phyloP scores from a whole-genome alignment of 2,329 filamentous ascomycete genomes.

The Lachnellula willkommii region DNA sequence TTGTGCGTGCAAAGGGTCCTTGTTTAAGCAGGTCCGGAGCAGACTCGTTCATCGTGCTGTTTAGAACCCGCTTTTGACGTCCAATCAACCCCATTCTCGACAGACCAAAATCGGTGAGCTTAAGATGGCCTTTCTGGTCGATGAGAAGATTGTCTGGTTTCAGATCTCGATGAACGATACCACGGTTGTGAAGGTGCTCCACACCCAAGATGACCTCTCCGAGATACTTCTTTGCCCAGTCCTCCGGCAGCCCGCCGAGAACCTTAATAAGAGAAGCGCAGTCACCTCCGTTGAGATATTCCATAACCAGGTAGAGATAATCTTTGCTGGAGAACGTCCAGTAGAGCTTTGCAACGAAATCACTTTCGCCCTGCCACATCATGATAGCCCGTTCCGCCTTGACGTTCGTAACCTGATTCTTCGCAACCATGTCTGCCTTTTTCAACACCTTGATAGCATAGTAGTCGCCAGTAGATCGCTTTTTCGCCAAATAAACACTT shows the following conservation, averaged over 20 bases:
- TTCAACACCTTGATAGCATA: constrained; percentile 98
- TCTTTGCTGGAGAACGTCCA: constrained; percentile 99
- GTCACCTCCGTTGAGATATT: constrained; percentile 95
- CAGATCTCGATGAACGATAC: constrained; percentile 93
- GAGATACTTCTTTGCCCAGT: constrained; percentile 97
- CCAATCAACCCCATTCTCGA: constrained; percentile 96
- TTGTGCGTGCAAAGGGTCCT: constrained; percentile 79
- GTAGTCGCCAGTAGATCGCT: constrained; percentile 97
- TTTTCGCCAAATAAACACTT: constrained; percentile 96
- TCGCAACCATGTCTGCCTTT: constrained; percentile 99
- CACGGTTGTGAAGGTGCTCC: constrained; percentile 87
- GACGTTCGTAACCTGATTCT: constrained; percentile 98
- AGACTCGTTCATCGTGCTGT: constrained; percentile 69
- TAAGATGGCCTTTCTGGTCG: constrained; percentile 92
- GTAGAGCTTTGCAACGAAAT: constrained; percentile 97
- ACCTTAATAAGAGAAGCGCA: constrained; percentile 96
- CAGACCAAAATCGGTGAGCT: constrained; percentile 94
- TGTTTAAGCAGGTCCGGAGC: constrained; percentile 89
- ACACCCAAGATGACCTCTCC: constrained; percentile 96
- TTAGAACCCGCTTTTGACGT: constrained; percentile 88
- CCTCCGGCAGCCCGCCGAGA: constrained; percentile 83
- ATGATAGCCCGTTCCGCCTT: constrained; percentile 98
- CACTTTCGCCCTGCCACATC: constrained; percentile 99
- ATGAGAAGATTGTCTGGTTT: constrained; percentile 98
- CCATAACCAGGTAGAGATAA: constrained; percentile 97